Conservation (phyloP, 345 rosid species). For the Ailanthus altissimus region DNA sequence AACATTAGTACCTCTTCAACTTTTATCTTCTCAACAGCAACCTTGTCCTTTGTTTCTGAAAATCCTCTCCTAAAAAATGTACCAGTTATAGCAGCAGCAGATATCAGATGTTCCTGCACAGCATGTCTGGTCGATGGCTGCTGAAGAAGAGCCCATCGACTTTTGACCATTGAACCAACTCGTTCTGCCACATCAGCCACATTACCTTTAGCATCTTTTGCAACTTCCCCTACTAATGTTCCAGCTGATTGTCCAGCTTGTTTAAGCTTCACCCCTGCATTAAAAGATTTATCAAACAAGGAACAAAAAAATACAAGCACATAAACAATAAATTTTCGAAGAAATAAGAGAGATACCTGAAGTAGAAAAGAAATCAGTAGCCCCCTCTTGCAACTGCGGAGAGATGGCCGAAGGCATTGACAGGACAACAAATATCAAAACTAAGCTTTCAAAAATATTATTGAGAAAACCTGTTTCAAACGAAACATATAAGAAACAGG, state of each 20-base stretch:
- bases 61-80: slow-evolving; percentile 77
- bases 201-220: slow-evolving; percentile 92
- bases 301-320: slow-evolving; percentile 8
- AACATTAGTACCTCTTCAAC: slow-evolving; percentile 78
- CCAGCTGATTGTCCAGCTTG: slow-evolving; percentile 89
- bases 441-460: background rate
- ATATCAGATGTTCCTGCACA: slow-evolving; percentile 73
- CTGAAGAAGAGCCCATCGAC: slow-evolving; percentile 78
- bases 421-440: slow-evolving; percentile 25
- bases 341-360: slow-evolving; percentile 53
- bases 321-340: background rate
- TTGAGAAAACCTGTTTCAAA: slow-evolving; percentile 4
- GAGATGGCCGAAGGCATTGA: slow-evolving; percentile 74
- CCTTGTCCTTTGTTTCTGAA: slow-evolving; percentile 88
- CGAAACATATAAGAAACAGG: background rate
- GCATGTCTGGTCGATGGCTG: slow-evolving; percentile 87
- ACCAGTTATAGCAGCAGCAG: slow-evolving; percentile 92
- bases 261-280: slow-evolving; percentile 74
- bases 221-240: slow-evolving; percentile 76
- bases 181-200: slow-evolving; percentile 81
- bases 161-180: slow-evolving; percentile 68
- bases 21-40: slow-evolving; percentile 80
- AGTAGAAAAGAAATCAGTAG: slow-evolving; percentile 82
- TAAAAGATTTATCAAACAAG: slow-evolving; percentile 19
- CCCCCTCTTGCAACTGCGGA: slow-evolving; percentile 87